Evolutionary conservation across 495 filamentous ascomycete genomes (phyloP), one percentile per base, ranked within the genome.

Genomic region (Podospora appendiculata): DNA sequence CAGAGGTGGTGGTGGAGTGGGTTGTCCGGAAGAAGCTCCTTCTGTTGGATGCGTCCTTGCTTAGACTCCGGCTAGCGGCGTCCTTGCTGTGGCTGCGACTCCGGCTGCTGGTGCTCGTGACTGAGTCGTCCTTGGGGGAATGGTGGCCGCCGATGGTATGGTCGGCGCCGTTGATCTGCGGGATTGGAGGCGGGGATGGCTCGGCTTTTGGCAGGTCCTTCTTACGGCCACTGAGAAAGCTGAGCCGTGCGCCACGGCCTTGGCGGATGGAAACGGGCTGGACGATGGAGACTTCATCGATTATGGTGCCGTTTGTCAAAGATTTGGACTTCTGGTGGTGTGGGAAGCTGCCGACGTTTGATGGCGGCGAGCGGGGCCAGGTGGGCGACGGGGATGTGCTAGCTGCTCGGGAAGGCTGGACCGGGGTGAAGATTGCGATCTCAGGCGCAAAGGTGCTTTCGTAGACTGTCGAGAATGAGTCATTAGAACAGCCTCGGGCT

Each of bases 391-490:
- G 68, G 2, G 59, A 63, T n/a, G 64, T 55, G 38, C 8, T 42
- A 45, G 55, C 58, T 1, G 66, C 64, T 13, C 65, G 65, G 12
- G 56, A 55, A 50, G 65, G 61, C 47, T 63, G 63, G 18, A 59
- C 59, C 2, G 72, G 68, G 41, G 72, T 70, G 63, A 87, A 79
- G 32, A 74, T 61, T 7, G 76, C 72, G 33, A 88, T 72, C 64
- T 89, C 85, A 5, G 72, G 73, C 3, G 74, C 81, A 49, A 81
- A 89, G 4, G 79, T 84, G 17, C 60, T 60, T 58, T 86, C 83
- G 51, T 84, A 85, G 57, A 70, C 81, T 82, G 47, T 6, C 2
- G 14, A n/a, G 16, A 25, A 32, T 33, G 14, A 41, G 32, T 10
- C 36, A 13, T 38, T 41, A 18, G 12, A 34, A 41, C 47, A 54